These are phyloP conservation scores for Talaromyces wortmannii DNA, from an alignment of 495 filamentous ascomycete species.

Conservation along the genomic window DNA sequence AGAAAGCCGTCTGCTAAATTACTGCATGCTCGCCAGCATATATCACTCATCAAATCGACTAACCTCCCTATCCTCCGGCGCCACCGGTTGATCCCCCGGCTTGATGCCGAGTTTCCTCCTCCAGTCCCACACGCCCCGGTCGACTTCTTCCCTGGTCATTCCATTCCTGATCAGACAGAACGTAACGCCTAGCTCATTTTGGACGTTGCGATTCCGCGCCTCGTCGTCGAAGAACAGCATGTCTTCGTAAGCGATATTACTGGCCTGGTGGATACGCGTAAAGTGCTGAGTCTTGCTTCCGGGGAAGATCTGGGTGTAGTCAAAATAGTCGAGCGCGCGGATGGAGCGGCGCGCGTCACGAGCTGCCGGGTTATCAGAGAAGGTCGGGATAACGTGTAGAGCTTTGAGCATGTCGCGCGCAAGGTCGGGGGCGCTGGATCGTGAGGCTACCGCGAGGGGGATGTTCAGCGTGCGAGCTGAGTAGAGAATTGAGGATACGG, in stretches of 20 bases:
- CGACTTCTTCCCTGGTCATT: slow-evolving; percentile 70
- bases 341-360: slow-evolving; percentile 24
- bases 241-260: slow-evolving; percentile 58
- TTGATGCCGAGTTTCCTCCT: slow-evolving; percentile 59
- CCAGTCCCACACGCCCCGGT: slow-evolving; percentile 76
- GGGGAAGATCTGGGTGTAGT: slow-evolving; percentile 82
- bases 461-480: slow-evolving; percentile 51
- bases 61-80: slow-evolving; percentile 1
- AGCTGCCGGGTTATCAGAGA: slow-evolving; percentile 30
- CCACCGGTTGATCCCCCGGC: slow-evolving; percentile 7
- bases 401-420: slow-evolving; percentile 74
- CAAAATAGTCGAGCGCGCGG: slow-evolving; percentile 70
- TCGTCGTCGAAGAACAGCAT: slow-evolving; percentile 99
- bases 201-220: slow-evolving; percentile 76
- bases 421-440: slow-evolving; percentile 74
- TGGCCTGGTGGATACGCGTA: slow-evolving; percentile 57
- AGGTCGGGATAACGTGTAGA: slow-evolving; percentile 55
- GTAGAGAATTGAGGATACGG: slow-evolving; percentile 66
- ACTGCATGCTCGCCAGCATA: too few species aligned
- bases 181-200: slow-evolving; percentile 69
- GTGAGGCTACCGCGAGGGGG: slow-evolving; percentile 69
- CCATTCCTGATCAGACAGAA: slow-evolving; percentile 79
- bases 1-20: too few species aligned
- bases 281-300: slow-evolving; percentile 85
- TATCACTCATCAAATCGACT: slow-evolving; percentile 3